Evolutionary conservation across 2,329 filamentous ascomycete genomes (phyloP), one percentile per base, ranked within the genome.

Genomic region (Aspergillus nomiae): DNA sequence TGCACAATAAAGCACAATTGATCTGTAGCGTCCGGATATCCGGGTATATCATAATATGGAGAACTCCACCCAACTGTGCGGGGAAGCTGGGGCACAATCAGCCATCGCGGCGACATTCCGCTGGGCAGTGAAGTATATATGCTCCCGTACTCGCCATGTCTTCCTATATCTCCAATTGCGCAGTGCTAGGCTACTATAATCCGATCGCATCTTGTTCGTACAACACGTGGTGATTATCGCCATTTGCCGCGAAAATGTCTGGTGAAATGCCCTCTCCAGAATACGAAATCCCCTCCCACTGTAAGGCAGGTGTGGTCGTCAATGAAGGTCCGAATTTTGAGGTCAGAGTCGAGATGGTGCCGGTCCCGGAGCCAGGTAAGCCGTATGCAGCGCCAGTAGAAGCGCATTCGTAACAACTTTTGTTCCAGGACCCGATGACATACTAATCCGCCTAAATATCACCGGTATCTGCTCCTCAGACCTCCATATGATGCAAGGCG

Each of bases 391-490:
- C 36, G 4, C n/a, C 3, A 51, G 5, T 16, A 14, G 21, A 24
- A 14, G 30, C 5, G 30, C 14, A 12, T 12, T 34, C 19, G 34
- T 55, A 53, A 56, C 3, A 50, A 16, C n/a, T 30, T 21, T 11
- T 26, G 6, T 46, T 11, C 16, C 63, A 84, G 83, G 82, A 14
- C 82, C 82, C 9, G 78, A 86, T 56, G 85, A 88, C 63, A 74
- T 88, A 26, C 78, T 88, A 11, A 79, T 88, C 69, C 83, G 81
- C 59, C 77, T 88, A 58, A 88, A 87, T 62, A 80, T 80, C 30
- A 88, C 85, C 1, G 86, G 86, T 0, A 78, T 88, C 56, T 88
- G 86, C 75, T 82, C 83, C 63, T 82, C 80, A 38, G 86, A 88
- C 67, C 73, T 88, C 21, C 85, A 88, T 69, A 83, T 83, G 73